Evolutionary conservation across 495 filamentous ascomycete genomes (phyloP), one percentile per base, ranked within the genome.

Genomic region (Paragyromitra xinjiangensis): DNA sequence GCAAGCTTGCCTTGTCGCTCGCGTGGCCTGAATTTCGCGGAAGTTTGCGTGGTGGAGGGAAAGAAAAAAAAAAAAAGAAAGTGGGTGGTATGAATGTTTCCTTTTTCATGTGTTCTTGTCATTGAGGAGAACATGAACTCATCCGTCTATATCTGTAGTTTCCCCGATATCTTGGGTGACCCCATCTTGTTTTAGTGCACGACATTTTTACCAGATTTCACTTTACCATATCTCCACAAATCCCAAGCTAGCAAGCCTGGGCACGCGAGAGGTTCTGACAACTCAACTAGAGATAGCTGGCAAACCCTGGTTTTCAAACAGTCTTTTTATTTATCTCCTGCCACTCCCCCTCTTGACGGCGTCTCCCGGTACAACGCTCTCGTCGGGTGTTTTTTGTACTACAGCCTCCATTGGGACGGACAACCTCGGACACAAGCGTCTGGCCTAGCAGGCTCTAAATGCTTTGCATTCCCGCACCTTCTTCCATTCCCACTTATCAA

Each of bases 151-250:
- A 76, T 64, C 68, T 39, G 48, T 29, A 61, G 73, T 55, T 65
- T 64, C 73, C 73, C 67, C 69, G 56, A 44, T 76, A 76, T 72
- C 73, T 72, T 72, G 58, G 68, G 16, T 29, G 53, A 55, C 58
- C 73, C 29, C 37, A 69, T 45, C 45, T 26, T 69, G 14, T 64
- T 70, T 75, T 75, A 71, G 56, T 45, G 61, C 44, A 65, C 50
- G 37, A 59, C 50, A 73, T 73, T 66, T 71, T 64, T 73, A 65
- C 70, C 62, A 58, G 62, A 73, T 55, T 65, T 44, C 37, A 44
- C 53, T 24, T 62, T 51, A 44, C n/a, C 48, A 64, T 61, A 66
- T 39, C 51, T 37, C 63, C 11, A 66, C 16, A 22, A 67, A 11
- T 40, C 29, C 2, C 64, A 56, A 34, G 19, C 29, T 73, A 63